A percentile compares a stretch with the other conserved stretches of the same genome.
Conservation (phyloP, 2,329 filamentous ascomycete species). For the Eutypella sp. region DNA sequence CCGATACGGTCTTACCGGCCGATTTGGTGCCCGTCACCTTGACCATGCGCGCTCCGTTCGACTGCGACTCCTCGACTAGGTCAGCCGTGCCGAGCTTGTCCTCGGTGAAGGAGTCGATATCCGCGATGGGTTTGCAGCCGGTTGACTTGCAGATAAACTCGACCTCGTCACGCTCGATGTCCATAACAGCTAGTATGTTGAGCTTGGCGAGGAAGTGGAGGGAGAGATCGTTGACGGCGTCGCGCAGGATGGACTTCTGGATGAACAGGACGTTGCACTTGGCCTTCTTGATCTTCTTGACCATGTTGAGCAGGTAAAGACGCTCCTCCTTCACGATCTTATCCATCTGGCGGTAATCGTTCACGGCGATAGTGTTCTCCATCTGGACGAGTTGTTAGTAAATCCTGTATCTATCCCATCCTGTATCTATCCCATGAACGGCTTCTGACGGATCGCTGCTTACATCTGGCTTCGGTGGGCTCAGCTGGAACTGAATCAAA, state of each 20-base stretch:
- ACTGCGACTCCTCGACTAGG: constrained; percentile 85
- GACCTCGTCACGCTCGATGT: constrained; percentile 97
- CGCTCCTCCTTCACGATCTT: constrained; percentile 99
- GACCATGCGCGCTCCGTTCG: constrained; percentile 83
- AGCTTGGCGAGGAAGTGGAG: constrained; percentile 97
- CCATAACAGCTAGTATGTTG: constrained; percentile 92
- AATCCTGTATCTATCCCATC: neutral
- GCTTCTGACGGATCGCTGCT: constrained; percentile 25
- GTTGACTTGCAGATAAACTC: constrained; percentile 99
- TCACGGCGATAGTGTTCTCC: constrained; percentile 99
- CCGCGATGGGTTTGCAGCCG: constrained; percentile 97
- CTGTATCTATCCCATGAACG: neutral
- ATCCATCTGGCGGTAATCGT: constrained; percentile 99
- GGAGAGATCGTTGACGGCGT: constrained; percentile 95
- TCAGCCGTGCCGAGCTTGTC: constrained; percentile 95
- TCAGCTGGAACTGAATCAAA: constrained; percentile 97
- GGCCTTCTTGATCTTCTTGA: constrained; percentile 99
- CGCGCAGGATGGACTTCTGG: constrained; percentile 95
- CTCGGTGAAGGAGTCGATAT: constrained; percentile 97
- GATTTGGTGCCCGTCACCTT: constrained; percentile 90
- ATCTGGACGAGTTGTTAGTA: constrained; percentile 50
- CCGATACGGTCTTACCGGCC: constrained; percentile 82
- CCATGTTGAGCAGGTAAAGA: constrained; percentile 95
- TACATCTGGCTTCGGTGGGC: constrained; percentile 94
- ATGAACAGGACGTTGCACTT: constrained; percentile 99